A percentile compares a stretch with the other conserved stretches of the same genome.
Conservation (phyloP, 2,329 filamentous ascomycete species). For the Epichloe scottii region DNA sequence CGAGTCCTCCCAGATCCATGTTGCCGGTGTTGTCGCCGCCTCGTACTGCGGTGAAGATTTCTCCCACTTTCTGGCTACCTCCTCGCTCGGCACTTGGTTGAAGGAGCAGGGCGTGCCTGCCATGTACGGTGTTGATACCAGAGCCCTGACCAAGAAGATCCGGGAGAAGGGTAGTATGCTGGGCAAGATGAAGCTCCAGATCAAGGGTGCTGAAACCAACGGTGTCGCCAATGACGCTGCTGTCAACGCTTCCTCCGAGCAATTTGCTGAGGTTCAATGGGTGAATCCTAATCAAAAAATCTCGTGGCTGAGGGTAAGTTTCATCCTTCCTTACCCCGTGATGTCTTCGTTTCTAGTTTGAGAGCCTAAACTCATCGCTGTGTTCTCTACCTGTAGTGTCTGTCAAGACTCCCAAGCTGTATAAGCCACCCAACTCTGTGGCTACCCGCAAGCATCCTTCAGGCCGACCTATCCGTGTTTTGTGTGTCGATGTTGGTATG, state of each 20-base stretch:
- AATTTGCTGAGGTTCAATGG: constrained; percentile 79
- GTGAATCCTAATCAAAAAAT: constrained; percentile 83
- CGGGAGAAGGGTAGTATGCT: constrained; percentile 93
- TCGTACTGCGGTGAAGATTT: constrained; percentile 91
- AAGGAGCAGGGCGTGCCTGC: constrained; percentile 92
- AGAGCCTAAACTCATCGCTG: constrained; percentile 24
- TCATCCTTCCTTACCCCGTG: constrained; percentile 9
- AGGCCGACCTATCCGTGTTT: constrained; percentile 71
- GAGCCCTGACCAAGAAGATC: constrained; percentile 87
- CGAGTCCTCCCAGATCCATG: constrained; percentile 84
- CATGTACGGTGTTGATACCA: constrained; percentile 89
- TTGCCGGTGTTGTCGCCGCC: constrained; percentile 80
- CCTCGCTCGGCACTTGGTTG: constrained; percentile 86
- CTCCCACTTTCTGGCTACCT: constrained; percentile 84
- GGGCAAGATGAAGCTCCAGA: constrained; percentile 69
- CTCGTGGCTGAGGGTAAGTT: constrained; percentile 84
- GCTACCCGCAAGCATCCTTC: constrained; percentile 77
- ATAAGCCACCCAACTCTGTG: constrained; percentile 58
- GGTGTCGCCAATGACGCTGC: constrained; percentile 25
- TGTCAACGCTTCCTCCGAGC: constrained; percentile 17
- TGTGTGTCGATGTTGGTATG: constrained; percentile 93
- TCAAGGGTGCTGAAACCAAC: constrained; percentile 30
- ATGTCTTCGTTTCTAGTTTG: constrained; percentile 4
- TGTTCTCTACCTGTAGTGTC: constrained; percentile 52
- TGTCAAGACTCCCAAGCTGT: constrained; percentile 73